A percentile compares a stretch with the other conserved stretches of the same genome.
Evolutionary conservation across 768 basidiomycete species (phyloP).

Genomic region (Hirschioporus abietinus): DNA sequence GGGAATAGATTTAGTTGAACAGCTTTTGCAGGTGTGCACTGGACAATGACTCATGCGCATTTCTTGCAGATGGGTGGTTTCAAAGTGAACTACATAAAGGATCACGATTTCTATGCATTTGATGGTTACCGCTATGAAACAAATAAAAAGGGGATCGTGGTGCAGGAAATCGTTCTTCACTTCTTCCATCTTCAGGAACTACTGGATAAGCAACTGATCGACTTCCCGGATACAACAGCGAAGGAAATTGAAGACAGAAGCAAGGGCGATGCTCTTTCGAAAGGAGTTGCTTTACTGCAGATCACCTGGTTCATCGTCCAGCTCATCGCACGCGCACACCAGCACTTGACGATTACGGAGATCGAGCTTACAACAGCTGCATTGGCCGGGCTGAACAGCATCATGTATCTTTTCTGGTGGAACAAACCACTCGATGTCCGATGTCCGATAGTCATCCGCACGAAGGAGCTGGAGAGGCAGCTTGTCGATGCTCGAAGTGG

Average conservation of each 20-base stretch:
- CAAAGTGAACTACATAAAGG: neutral
- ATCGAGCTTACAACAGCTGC: neutral
- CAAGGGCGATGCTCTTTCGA: neutral
- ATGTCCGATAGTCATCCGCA: neutral
- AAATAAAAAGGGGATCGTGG: neutral
- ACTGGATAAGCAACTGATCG: neutral
- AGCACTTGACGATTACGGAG: neutral
- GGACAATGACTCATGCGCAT: conserved; percentile 9
- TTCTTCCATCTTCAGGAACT: neutral
- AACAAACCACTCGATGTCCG: conserved; percentile 7
- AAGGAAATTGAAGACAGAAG: neutral
- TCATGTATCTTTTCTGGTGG: conserved; percentile 10
- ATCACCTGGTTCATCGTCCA: neutral
- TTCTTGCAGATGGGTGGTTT: conserved; percentile 9
- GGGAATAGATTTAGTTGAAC: neutral
- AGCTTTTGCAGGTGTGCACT: neutral
- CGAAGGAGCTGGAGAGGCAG: neutral
- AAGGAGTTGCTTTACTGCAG: neutral
- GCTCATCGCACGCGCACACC: neutral
- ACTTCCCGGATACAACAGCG: neutral
- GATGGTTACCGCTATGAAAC: neutral
- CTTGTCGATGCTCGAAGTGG: neutral
- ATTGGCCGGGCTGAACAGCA: conserved; percentile 5
- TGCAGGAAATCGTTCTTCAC: neutral
- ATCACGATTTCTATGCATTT: neutral